A percentile compares a stretch with the other conserved stretches of the same genome.
These are phyloP conservation scores for Pistacia vera DNA, from an alignment of 345 rosid species.

Conservation along the genomic window DNA sequence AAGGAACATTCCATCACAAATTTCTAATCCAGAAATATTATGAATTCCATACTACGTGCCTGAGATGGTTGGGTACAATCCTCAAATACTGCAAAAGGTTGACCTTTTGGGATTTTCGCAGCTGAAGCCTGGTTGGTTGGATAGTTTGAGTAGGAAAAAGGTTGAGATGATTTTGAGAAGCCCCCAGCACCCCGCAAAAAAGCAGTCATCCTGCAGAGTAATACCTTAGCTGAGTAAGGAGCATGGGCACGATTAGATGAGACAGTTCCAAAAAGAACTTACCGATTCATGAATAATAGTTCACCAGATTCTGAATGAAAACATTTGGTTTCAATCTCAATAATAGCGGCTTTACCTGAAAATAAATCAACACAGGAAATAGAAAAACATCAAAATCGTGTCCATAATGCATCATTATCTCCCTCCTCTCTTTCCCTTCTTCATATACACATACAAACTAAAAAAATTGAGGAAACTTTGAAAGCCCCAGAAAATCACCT, in stretches of 20 bases:
- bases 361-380: conserved; percentile 3
- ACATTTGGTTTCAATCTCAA: conserved; percentile 77
- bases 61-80: conserved; percentile 79
- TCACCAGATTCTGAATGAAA: conserved; percentile 73
- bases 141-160: conserved; percentile 74
- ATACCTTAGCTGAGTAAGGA: conserved; percentile 16
- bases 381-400: conserved; percentile 9
- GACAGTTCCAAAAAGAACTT: conserved; percentile 23
- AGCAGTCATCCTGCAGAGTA: conserved; percentile 52
- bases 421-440: no score
- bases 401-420: background rate
- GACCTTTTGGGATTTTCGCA: conserved; percentile 67
- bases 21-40: conserved; percentile 10
- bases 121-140: conserved; percentile 57
- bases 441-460: no score
- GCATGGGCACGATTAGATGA: conserved; percentile 9
- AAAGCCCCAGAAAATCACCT: background rate
- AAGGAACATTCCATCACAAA: background rate
- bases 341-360: conserved; percentile 88
- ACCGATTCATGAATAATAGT: conserved; percentile 81
- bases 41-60: conserved; percentile 45
- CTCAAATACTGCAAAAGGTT: conserved; percentile 63
- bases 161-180: conserved; percentile 72
- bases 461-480: no score
- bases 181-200: conserved; percentile 91